These are phyloP conservation scores for Clitopilus hobsonii DNA, from an alignment of 768 basidiomycete species.

Conservation along the genomic window DNA sequence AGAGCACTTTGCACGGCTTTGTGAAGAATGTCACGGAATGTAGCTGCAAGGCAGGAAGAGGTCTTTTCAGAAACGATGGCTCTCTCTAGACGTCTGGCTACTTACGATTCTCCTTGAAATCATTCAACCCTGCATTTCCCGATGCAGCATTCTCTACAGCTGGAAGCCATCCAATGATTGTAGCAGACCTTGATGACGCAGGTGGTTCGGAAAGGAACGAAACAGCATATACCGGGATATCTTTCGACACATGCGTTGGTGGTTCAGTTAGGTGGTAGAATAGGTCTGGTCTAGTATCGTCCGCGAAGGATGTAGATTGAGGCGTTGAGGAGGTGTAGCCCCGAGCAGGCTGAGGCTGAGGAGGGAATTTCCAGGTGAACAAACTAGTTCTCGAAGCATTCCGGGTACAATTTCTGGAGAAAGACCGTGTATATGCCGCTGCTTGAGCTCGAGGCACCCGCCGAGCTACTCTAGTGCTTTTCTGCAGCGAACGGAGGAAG, in stretches of 20 bases:
- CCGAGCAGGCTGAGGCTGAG: background rate
- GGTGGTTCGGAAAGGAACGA: slow-evolving; percentile 55
- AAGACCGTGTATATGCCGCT: background rate
- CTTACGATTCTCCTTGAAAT: slow-evolving; percentile 73
- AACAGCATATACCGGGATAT: slow-evolving; percentile 53
- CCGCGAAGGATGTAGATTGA: slow-evolving; percentile 18
- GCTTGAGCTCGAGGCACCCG: background rate
- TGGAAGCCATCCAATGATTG: slow-evolving; percentile 70
- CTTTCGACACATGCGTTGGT: slow-evolving; percentile 41
- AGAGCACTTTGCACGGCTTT: slow-evolving; percentile 52
- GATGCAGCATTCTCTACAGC: slow-evolving; percentile 27
- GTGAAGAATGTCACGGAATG: slow-evolving; percentile 59
- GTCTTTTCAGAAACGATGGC: background rate
- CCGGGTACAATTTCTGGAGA: background rate
- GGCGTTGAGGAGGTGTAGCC: background rate
- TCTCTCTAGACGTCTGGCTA: background rate
- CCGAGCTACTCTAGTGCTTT: background rate
- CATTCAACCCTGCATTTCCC: slow-evolving; percentile 52
- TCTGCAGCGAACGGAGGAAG: background rate
- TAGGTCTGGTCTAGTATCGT: slow-evolving; percentile 60
- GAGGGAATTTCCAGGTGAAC: background rate
- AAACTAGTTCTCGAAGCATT: background rate
- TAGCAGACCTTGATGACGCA: slow-evolving; percentile 36
- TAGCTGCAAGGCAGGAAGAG: slow-evolving; percentile 30
- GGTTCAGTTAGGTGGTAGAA: slow-evolving; percentile 64